A percentile compares a stretch with the other conserved stretches of the same genome.
Conservation (phyloP, 495 filamentous ascomycete species). For the Chaetomidium leptoderma region DNA sequence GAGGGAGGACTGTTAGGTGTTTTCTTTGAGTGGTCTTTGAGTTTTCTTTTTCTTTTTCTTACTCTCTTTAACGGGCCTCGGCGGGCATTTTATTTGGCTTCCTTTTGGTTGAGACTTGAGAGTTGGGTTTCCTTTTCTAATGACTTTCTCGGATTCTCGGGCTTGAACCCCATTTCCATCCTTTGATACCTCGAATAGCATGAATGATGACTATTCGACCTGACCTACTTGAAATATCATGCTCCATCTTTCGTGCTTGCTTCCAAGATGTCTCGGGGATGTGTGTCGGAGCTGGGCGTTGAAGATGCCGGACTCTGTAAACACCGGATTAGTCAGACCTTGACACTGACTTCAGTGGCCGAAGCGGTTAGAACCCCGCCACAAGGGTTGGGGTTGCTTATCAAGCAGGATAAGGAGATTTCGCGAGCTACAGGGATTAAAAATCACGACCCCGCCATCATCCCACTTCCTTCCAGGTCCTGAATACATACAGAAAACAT, state of each 20-base stretch:
- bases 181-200: neutral
- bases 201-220: neutral
- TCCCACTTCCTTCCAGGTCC: neutral
- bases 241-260: neutral
- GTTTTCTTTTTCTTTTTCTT: neutral
- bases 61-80: neutral
- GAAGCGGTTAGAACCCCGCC: too few relatives aligned
- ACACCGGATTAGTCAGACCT: too few relatives aligned
- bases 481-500: neutral
- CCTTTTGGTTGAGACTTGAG: neutral
- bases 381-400: slow-evolving; percentile 17
- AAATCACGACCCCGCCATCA: slow-evolving; percentile 12
- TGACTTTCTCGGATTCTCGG: neutral
- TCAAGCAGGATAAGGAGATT: slow-evolving; percentile 13
- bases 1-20: slow-evolving; percentile 15
- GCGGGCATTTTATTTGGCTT: neutral
- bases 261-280: too few relatives aligned
- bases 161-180: neutral
- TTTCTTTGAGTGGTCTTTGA: neutral
- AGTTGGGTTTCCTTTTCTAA: neutral
- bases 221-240: too few relatives aligned
- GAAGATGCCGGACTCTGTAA: too few relatives aligned
- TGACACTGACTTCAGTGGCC: too few relatives aligned
- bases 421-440: neutral
- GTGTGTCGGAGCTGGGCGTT: too few relatives aligned